A percentile compares a stretch with the other conserved stretches of the same genome.
Conservation (phyloP, 495 filamentous ascomycete species). For the Penicillium daleae region DNA sequence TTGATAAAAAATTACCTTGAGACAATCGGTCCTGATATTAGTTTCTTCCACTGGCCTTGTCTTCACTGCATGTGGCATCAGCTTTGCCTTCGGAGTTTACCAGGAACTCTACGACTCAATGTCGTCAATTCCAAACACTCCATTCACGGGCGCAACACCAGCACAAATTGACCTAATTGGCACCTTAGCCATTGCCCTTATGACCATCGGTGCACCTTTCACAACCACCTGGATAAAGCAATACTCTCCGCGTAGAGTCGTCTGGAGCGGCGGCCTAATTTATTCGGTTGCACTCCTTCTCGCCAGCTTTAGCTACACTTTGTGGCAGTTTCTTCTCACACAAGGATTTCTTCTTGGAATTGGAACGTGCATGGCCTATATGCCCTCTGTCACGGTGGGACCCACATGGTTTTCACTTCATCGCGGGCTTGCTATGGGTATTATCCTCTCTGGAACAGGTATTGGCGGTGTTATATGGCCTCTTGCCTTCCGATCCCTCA, state of each 20-base stretch:
- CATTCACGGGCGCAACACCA: constrained; percentile 44
- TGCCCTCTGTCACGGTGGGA: constrained; percentile 41
- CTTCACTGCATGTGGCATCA: constrained; percentile 47
- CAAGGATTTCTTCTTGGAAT: constrained; percentile 44
- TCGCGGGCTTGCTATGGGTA: constrained; percentile 45
- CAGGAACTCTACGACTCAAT: constrained; percentile 51
- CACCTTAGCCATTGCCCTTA: constrained; percentile 44
- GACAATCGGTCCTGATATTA: constrained; percentile 31
- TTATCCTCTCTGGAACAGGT: constrained; percentile 40
- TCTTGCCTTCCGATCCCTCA: constrained; percentile 33
- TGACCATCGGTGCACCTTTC: constrained; percentile 49
- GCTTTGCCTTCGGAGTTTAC: constrained; percentile 52
- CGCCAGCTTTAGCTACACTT: constrained; percentile 38
- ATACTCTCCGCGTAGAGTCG: constrained; percentile 39
- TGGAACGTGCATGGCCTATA: constrained; percentile 43
- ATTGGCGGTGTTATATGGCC: constrained; percentile 43
- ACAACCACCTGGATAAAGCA: constrained; percentile 40
- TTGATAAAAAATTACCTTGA: no score
- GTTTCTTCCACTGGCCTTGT: constrained; percentile 38
- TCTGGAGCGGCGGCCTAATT: constrained; percentile 34
- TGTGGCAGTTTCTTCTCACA: constrained; percentile 49
- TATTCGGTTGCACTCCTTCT: constrained; percentile 33
- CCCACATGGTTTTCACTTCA: constrained; percentile 40
- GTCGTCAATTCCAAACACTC: constrained; percentile 29
- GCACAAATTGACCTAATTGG: constrained; percentile 50